phyloP scores from a whole-genome alignment of 2,329 filamentous ascomycete genomes.

The Botrytis medusae region DNA sequence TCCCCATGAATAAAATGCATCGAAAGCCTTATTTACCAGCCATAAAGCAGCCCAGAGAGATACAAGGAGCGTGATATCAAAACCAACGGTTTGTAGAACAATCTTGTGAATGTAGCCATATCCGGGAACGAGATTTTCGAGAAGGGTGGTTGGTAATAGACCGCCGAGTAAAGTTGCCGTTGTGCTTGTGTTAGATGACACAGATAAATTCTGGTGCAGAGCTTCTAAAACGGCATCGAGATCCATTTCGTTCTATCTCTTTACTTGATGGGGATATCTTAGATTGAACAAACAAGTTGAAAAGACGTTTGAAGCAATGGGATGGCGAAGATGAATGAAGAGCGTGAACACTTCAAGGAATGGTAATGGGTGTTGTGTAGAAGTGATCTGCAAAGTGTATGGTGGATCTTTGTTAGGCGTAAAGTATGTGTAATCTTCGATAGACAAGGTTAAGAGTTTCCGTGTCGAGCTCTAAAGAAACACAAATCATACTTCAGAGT shows the following conservation, averaged over 20 bases:
- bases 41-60: slow-evolving; percentile 37
- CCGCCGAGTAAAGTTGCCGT: slow-evolving; percentile 3
- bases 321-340: background rate
- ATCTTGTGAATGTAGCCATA: slow-evolving; percentile 38
- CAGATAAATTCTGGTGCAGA: slow-evolving; percentile 11
- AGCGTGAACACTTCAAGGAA: background rate
- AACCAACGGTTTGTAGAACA: slow-evolving; percentile 34
- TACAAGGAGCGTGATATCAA: slow-evolving; percentile 39
- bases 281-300: background rate
- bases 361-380: background rate
- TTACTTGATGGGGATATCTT: too few species aligned
- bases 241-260: slow-evolving; percentile 2
- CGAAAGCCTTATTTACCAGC: slow-evolving; percentile 45
- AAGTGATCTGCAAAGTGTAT: background rate
- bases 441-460: background rate
- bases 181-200: slow-evolving; percentile 1
- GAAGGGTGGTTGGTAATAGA: slow-evolving; percentile 32
- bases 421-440: slow-evolving; percentile 3
- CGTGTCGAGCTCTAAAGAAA: background rate
- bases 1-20: slow-evolving; percentile 41
- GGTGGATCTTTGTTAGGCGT: background rate
- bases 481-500: background rate
- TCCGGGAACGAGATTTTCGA: slow-evolving; percentile 40
- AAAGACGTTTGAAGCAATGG: background rate
- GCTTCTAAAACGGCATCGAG: slow-evolving; percentile 1